phyloP scores from a whole-genome alignment of 2,329 filamentous ascomycete species.

The Cyphellophora europaea region DNA sequence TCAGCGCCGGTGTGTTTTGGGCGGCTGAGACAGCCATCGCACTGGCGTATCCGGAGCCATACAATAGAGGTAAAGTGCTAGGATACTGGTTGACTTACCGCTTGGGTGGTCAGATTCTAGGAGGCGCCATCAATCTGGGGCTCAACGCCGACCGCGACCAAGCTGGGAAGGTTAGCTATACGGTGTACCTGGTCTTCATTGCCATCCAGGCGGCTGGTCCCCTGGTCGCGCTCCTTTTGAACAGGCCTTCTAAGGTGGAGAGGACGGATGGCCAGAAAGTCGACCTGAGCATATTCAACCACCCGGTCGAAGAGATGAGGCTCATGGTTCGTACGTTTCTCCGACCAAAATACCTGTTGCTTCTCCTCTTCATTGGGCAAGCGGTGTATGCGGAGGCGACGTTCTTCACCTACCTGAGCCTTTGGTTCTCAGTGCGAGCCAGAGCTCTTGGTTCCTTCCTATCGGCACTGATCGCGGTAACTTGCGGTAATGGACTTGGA shows the following conservation, averaged over 20 bases:
- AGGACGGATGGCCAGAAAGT: constrained; percentile 57
- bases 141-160: constrained; percentile 49
- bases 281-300: constrained; percentile 46
- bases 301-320: constrained; percentile 51
- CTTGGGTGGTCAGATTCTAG: constrained; percentile 58
- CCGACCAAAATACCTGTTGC: constrained; percentile 51
- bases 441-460: constrained; percentile 63
- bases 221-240: constrained; percentile 55
- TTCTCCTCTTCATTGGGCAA: constrained; percentile 60
- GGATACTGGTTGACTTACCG: constrained; percentile 59
- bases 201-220: constrained; percentile 58
- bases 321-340: constrained; percentile 51
- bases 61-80: constrained; percentile 57
- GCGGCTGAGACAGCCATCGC: constrained; percentile 66
- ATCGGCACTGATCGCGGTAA: constrained; percentile 57
- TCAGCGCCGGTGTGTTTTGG: constrained; percentile 67
- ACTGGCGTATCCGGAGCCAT: constrained; percentile 61
- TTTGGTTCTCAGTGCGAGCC: constrained; percentile 63
- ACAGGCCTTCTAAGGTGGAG: constrained; percentile 51
- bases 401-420: constrained; percentile 58
- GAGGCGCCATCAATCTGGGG: constrained; percentile 62
- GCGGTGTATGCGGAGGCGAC: constrained; percentile 63
- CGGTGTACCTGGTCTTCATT: constrained; percentile 62
- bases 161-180: constrained; percentile 59
- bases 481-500: constrained; percentile 57